Evolutionary conservation across 2,329 filamentous ascomycete species (phyloP), one percentile per base, ranked within the genome.

Genomic region (Hypoxylon sp.): DNA sequence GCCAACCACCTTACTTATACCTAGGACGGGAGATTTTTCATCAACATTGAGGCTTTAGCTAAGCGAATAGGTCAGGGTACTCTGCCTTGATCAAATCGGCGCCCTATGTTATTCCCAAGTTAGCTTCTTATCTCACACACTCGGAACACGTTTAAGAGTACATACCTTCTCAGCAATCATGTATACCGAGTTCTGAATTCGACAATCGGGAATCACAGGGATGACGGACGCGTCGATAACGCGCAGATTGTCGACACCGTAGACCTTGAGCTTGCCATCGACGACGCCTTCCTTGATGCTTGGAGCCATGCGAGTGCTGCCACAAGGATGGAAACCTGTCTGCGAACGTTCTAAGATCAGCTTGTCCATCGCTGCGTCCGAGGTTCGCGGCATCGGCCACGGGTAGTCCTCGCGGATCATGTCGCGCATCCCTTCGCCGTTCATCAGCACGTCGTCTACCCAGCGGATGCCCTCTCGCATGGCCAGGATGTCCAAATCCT

Each of bases 121-220:
- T 62, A 69, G 64, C 62, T 17, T 25, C 9, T 11, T 25, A 9
- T 17, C 14, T 52, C 28, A 46, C 34, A 43, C 19, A 28, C 28
- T 19, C 10, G 13, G 10, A 5, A 38, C 19, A 13, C 17, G 13
- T 38, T 19, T 14, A 5, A 41, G 57, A 4, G 51, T 30, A 59
- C 55, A 53, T 55, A 72, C 80, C 79, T 85, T 89, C 74, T 90
- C 87, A 3, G 80, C 87, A 62, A 89, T 74, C 83, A 86, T 87
- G 70, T 90, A 90, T 1, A 89, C 86, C 1, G 84, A 82, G 63
- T 87, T 88, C 74, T 89, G 87, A 51, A 88, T 88, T 1, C 86
- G 82, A n/a, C 79, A 86, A 81, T 82, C 87, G 64, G 74, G 86
- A 75, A 82, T 87, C 75, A 88, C 80, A 0, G 87, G 87, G 11